Evolutionary conservation across 1,284 basidiomycete genomes (phyloP).

Genomic region (Tranzscheliella williamsii): DNA sequence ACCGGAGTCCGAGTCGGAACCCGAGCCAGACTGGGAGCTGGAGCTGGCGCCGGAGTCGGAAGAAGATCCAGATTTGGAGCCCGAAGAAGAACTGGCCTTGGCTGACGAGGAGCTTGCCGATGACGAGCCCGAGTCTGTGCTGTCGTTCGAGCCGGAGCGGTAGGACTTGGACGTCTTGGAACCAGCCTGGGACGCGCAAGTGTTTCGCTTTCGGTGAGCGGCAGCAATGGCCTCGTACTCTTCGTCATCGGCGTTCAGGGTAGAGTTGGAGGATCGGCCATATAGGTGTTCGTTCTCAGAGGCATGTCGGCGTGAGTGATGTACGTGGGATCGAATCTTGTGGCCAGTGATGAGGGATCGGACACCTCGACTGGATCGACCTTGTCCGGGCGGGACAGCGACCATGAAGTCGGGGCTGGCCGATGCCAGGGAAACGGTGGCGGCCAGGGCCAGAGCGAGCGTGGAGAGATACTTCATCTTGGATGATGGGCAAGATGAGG

Average conservation of each 20-base stretch:
- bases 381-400: conserved; percentile 33
- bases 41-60: neutral
- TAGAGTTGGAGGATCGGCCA: conserved; percentile 20
- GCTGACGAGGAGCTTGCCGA: neutral
- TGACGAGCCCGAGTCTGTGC: conserved; percentile 2
- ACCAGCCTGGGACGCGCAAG: conserved; percentile 19
- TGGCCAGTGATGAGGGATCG: conserved; percentile 43
- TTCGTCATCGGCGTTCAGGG: conserved; percentile 21
- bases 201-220: conserved; percentile 27
- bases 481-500: too few species aligned
- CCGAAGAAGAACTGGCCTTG: neutral
- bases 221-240: conserved; percentile 19
- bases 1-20: conserved; percentile 3
- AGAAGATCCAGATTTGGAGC: conserved; percentile 1
- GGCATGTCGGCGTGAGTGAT: conserved; percentile 30
- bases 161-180: conserved; percentile 11
- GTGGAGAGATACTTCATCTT: conserved; percentile 43
- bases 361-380: conserved; percentile 30
- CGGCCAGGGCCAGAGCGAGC: conserved; percentile 34
- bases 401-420: conserved; percentile 15
- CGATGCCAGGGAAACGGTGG: conserved; percentile 18
- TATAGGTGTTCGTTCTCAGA: conserved; percentile 9
- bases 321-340: conserved; percentile 39
- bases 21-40: conserved; percentile 9
- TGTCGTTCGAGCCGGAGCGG: conserved; percentile 7